Conservation (phyloP, 2,329 filamentous ascomycete genomes). For the Pseudogymnoascus sp. region DNA sequence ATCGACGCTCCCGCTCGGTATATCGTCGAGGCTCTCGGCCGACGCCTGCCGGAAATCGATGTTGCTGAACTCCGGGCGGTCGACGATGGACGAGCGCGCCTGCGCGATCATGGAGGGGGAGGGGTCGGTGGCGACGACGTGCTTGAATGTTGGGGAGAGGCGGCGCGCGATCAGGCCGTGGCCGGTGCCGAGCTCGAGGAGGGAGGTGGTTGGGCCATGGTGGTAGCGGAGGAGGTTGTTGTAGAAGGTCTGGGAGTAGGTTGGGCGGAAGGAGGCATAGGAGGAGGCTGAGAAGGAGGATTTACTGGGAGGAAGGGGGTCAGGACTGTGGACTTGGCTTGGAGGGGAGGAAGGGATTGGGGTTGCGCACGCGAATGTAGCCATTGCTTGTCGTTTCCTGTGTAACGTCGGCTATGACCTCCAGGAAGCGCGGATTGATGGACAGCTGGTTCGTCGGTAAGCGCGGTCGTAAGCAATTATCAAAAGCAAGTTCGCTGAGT, state of each 20-base stretch:
- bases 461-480: background rate
- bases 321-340: constrained; percentile 13
- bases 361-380: constrained; percentile 40
- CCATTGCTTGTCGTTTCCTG: constrained; percentile 30
- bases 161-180: constrained; percentile 50
- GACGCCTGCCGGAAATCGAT: constrained; percentile 42
- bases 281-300: constrained; percentile 46
- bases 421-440: too few relatives aligned
- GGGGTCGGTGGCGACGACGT: constrained; percentile 47
- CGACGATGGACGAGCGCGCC: constrained; percentile 35
- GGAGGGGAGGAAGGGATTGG: constrained; percentile 7
- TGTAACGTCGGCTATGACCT: constrained; percentile 9
- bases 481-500: background rate
- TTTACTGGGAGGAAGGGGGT: constrained; percentile 36
- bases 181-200: constrained; percentile 56
- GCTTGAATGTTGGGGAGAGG: constrained; percentile 44
- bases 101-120: constrained; percentile 49
- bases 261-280: constrained; percentile 53
- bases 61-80: constrained; percentile 27
- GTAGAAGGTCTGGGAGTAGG: constrained; percentile 49
- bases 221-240: constrained; percentile 47
- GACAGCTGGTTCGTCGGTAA: background rate
- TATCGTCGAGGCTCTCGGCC: constrained; percentile 47
- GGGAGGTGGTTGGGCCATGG: constrained; percentile 29
- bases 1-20: constrained; percentile 44